Conservation (phyloP, 495 filamentous ascomycete genomes). For the Penicillium lividum region DNA sequence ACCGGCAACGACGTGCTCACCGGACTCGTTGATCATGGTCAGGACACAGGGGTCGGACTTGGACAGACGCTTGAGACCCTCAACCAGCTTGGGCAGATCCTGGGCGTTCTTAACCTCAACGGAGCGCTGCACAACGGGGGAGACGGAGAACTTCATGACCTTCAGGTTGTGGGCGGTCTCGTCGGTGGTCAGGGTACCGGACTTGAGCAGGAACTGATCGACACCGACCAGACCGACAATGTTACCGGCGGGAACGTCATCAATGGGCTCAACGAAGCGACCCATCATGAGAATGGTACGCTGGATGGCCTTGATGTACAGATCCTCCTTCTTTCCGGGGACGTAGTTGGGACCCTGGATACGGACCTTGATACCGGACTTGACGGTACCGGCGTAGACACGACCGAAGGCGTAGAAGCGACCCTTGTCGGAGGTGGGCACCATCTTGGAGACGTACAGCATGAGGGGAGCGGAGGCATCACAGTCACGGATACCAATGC, state of each 20-base stretch:
- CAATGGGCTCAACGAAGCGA: slow-evolving; percentile 97
- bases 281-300: slow-evolving; percentile 99
- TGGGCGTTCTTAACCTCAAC: slow-evolving; percentile 99
- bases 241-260: slow-evolving; percentile 98
- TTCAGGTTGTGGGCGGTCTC: slow-evolving; percentile 99
- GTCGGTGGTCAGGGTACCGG: slow-evolving; percentile 95
- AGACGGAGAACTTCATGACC: slow-evolving; percentile 99
- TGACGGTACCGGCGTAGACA: slow-evolving; percentile 98
- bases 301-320: slow-evolving; percentile 99
- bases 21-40: slow-evolving; percentile 81
- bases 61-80: slow-evolving; percentile 99
- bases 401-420: slow-evolving; percentile 99
- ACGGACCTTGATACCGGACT: slow-evolving; percentile 98
- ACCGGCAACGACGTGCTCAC: slow-evolving; percentile 98
- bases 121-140: slow-evolving; percentile 96
- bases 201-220: slow-evolving; percentile 99
- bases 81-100: slow-evolving; percentile 98
- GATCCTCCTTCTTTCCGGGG: slow-evolving; percentile 96
- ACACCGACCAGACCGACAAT: slow-evolving; percentile 99
- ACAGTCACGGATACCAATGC: slow-evolving; percentile 96
- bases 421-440: slow-evolving; percentile 98
- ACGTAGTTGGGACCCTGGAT: slow-evolving; percentile 99
- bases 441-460: slow-evolving; percentile 99
- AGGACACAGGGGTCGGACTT: slow-evolving; percentile 99
- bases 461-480: slow-evolving; percentile 97